phyloP scores from a whole-genome alignment of 106 monocot genomes.

The Amphibolis antarctica region DNA sequence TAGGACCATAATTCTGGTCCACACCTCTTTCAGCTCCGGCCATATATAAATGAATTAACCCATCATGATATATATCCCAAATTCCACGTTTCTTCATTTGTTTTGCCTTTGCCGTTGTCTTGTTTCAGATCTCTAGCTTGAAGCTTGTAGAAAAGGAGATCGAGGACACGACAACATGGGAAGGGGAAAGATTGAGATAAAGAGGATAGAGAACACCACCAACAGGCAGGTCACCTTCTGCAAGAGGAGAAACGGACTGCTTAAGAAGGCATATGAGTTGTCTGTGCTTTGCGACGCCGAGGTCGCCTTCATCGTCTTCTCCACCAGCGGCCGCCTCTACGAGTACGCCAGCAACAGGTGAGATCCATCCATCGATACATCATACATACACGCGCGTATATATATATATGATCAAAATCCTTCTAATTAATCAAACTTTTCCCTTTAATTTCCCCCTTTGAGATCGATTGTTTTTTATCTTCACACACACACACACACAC shows the following conservation, averaged over 20 bases:
- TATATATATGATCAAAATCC: neutral
- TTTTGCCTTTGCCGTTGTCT: neutral
- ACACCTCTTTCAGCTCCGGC: neutral
- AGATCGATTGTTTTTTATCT: too few relatives aligned
- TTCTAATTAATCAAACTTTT: too few relatives aligned
- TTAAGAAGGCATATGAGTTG: constrained; percentile 5
- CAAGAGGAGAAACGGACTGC: constrained; percentile 5
- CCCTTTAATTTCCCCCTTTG: too few relatives aligned
- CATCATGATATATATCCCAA: neutral
- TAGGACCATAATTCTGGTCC: constrained; percentile 8
- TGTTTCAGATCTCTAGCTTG: constrained; percentile 6
- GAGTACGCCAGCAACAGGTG: constrained; percentile 24
- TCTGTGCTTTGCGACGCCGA: constrained; percentile 6
- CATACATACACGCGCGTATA: too few relatives aligned
- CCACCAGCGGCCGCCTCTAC: constrained; percentile 54
- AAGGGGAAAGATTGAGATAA: constrained; percentile 12
- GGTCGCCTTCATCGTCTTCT: constrained; percentile 43
- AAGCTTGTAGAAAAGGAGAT: neutral
- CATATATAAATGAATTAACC: too few relatives aligned
- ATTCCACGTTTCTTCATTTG: neutral
- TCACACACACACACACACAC: too few relatives aligned
- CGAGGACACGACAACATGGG: constrained; percentile 2
- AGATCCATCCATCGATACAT: too few relatives aligned
- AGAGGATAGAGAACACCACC: constrained; percentile 11
- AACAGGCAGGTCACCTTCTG: constrained; percentile 10